Evolutionary conservation across 192 early-diverging fungal genomes (phyloP).

Genomic region (Rhizophagus sp.): DNA sequence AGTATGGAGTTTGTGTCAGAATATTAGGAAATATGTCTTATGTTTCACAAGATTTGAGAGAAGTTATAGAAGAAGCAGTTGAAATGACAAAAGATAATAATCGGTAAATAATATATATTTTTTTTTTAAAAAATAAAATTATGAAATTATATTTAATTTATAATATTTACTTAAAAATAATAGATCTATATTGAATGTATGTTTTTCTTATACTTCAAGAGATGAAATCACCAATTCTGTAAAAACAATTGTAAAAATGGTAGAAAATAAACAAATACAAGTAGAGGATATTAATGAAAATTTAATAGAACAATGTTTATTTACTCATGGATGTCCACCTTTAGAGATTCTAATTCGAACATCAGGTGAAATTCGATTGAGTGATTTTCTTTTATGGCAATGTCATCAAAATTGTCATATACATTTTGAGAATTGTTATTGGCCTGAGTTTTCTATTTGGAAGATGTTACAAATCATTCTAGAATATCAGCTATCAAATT

Average conservation of each 20-base stretch:
- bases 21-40: slow-evolving; percentile 77
- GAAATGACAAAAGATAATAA: slow-evolving; percentile 67
- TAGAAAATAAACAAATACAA: slow-evolving; percentile 53
- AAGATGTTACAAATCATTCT: slow-evolving; percentile 80
- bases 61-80: slow-evolving; percentile 62
- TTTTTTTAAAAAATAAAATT: no score
- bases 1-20: slow-evolving; percentile 73
- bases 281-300: slow-evolving; percentile 63
- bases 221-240: slow-evolving; percentile 87
- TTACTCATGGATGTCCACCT: slow-evolving; percentile 62
- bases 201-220: slow-evolving; percentile 88
- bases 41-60: slow-evolving; percentile 64
- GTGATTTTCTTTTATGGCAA: slow-evolving; percentile 96
- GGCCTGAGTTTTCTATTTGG: slow-evolving; percentile 96
- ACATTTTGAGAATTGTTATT: slow-evolving; percentile 86
- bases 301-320: slow-evolving; percentile 61
- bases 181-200: slow-evolving; percentile 84
- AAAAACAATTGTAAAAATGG: slow-evolving; percentile 53
- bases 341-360: slow-evolving; percentile 92
- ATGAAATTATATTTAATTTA: background rate
- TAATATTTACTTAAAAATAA: background rate
- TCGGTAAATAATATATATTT: slow-evolving; percentile 33
- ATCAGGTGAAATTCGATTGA: slow-evolving; percentile 92
- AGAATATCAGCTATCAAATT: slow-evolving; percentile 66
- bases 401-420: slow-evolving; percentile 67